phyloP scores from a whole-genome alignment of 768 basidiomycete species.

The Psilocybe cyanescens region DNA sequence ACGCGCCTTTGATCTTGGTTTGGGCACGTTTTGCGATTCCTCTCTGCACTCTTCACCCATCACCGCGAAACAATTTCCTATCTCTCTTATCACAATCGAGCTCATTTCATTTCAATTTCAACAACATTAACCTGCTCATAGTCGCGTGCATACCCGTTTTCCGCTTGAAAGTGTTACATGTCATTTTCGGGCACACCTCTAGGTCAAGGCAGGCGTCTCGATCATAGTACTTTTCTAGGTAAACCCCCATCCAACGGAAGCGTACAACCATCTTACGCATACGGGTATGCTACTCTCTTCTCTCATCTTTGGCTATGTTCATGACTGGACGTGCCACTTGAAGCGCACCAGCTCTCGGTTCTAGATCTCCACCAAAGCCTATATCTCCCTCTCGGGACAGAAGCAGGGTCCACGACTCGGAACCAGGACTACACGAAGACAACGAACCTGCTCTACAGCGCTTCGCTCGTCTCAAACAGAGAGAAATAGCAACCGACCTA shows the following conservation, averaged over 20 bases:
- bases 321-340: slow-evolving; percentile 18
- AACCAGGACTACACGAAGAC: slow-evolving; percentile 38
- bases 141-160: slow-evolving; percentile 16
- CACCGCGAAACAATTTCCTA: slow-evolving; percentile 1
- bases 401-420: slow-evolving; percentile 21
- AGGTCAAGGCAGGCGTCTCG: slow-evolving; percentile 85
- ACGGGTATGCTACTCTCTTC: slow-evolving; percentile 54
- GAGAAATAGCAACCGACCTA: slow-evolving; percentile 35
- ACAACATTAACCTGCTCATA: slow-evolving; percentile 14
- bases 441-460: slow-evolving; percentile 45
- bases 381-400: slow-evolving; percentile 40
- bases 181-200: slow-evolving; percentile 86
- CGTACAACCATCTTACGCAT: slow-evolving; percentile 63
- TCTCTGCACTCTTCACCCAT: slow-evolving; percentile 9
- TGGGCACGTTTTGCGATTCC: slow-evolving; percentile 16
- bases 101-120: neutral
- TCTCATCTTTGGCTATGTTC: slow-evolving; percentile 22
- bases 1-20: slow-evolving; percentile 24
- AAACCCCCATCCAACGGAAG: slow-evolving; percentile 47
- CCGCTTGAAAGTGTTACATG: slow-evolving; percentile 53
- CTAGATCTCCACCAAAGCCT: slow-evolving; percentile 65
- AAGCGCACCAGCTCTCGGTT: slow-evolving; percentile 58
- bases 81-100: slow-evolving; percentile 5
- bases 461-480: slow-evolving; percentile 48
- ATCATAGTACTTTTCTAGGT: slow-evolving; percentile 78